Evolutionary conservation across 768 basidiomycete species (phyloP).

Genomic region (Macrolepiota dolichaula): DNA sequence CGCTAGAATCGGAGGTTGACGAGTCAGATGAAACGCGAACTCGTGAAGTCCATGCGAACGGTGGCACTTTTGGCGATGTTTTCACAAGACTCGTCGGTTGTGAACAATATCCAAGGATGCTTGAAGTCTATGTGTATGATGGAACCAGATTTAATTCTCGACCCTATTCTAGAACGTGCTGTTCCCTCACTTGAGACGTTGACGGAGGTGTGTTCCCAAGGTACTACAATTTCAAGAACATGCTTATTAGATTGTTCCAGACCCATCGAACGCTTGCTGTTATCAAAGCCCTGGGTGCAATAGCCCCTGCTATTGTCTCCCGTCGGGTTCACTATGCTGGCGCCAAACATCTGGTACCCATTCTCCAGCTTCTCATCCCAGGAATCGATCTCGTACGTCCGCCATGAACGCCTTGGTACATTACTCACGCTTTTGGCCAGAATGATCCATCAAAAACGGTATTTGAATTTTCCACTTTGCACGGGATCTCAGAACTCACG

Average conservation of each 20-base stretch:
- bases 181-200: slow-evolving; percentile 85
- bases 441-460: slow-evolving; percentile 82
- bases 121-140: slow-evolving; percentile 80
- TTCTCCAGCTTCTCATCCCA: slow-evolving; percentile 78
- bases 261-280: slow-evolving; percentile 84
- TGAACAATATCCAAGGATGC: slow-evolving; percentile 72
- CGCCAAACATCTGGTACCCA: slow-evolving; percentile 75
- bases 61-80: slow-evolving; percentile 89
- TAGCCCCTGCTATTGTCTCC: slow-evolving; percentile 79
- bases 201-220: slow-evolving; percentile 56
- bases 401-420: background rate
- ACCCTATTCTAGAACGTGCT: slow-evolving; percentile 78
- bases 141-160: slow-evolving; percentile 84
- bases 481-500: background rate
- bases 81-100: slow-evolving; percentile 74
- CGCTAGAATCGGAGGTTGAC: slow-evolving; percentile 72
- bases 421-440: slow-evolving; percentile 28
- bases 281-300: slow-evolving; percentile 79
- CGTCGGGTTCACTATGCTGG: slow-evolving; percentile 78
- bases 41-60: slow-evolving; percentile 79
- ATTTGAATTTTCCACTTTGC: slow-evolving; percentile 17
- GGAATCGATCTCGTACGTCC: slow-evolving; percentile 78
- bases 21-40: slow-evolving; percentile 72
- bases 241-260: slow-evolving; percentile 28
- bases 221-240: slow-evolving; percentile 1